These are phyloP conservation scores for Trichophaea hybrida DNA, from an alignment of 2,329 filamentous ascomycete genomes.

Conservation along the genomic window DNA sequence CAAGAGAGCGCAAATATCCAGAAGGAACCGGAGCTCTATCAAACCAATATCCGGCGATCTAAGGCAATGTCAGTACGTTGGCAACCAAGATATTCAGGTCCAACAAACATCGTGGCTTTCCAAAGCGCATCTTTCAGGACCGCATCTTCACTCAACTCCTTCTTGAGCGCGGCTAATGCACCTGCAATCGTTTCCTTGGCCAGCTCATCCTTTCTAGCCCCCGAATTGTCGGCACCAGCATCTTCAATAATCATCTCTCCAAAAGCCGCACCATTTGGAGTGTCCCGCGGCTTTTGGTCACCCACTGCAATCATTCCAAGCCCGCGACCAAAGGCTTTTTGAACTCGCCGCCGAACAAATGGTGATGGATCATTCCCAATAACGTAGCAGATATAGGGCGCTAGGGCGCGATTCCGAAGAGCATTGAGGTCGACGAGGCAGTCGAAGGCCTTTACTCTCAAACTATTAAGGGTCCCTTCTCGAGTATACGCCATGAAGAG, in stretches of 20 bases:
- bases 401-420: conserved; percentile 40
- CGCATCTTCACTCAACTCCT: conserved; percentile 36
- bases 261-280: conserved; percentile 25
- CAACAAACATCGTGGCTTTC: conserved; percentile 33
- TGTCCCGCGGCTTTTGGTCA: conserved; percentile 33
- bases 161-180: conserved; percentile 37
- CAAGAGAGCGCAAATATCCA: conserved; percentile 40
- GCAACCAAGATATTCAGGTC: neutral
- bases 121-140: conserved; percentile 37
- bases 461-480: conserved; percentile 47
- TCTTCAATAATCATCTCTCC: conserved; percentile 38
- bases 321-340: conserved; percentile 45
- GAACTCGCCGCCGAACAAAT: conserved; percentile 46
- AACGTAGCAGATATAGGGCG: conserved; percentile 43
- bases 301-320: conserved; percentile 51
- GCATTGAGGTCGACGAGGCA: conserved; percentile 49
- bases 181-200: conserved; percentile 38
- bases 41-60: conserved; percentile 37
- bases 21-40: conserved; percentile 38
- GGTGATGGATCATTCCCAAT: conserved; percentile 50
- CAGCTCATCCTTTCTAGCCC: conserved; percentile 36
- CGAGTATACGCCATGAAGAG: conserved; percentile 50
- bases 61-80: neutral
- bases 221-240: conserved; percentile 34
- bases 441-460: conserved; percentile 53